These are phyloP conservation scores for Xylaria sp. DNA, from an alignment of 2,329 filamentous ascomycete genomes.

Conservation along the genomic window DNA sequence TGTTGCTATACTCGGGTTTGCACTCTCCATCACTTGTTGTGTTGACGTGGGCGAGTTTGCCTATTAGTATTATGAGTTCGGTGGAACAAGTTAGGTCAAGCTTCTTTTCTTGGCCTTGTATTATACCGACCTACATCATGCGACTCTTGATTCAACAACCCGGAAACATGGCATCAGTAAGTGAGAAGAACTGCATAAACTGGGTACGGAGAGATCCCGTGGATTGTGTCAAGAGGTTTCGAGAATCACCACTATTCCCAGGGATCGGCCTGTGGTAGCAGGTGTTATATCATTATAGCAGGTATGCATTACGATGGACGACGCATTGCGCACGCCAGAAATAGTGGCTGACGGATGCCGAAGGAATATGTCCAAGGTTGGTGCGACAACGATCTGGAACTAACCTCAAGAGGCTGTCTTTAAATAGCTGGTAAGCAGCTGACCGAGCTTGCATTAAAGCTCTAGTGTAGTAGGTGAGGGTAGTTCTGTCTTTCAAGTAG, in stretches of 20 bases:
- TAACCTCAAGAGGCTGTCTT: not conserved
- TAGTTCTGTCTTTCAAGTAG: not conserved
- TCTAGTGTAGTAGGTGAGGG: not conserved
- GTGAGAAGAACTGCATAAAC: not conserved
- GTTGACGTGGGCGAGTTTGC: not conserved
- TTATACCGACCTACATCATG: not conserved
- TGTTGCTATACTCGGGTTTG: too few species aligned
- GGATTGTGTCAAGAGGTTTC: constrained; percentile 15
- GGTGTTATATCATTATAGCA: not conserved
- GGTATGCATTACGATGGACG: not conserved
- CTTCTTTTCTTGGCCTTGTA: not conserved
- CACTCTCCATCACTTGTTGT: not conserved
- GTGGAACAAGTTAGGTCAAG: not conserved
- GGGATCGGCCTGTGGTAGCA: not conserved
- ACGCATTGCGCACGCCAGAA: not conserved
- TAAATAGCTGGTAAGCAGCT: constrained; percentile 8
- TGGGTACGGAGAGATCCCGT: not conserved
- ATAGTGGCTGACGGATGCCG: constrained; percentile 6
- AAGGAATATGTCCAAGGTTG: constrained; percentile 14
- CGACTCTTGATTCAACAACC: not conserved
- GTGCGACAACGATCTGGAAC: constrained; percentile 5
- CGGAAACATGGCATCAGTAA: not conserved
- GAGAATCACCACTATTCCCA: not conserved
- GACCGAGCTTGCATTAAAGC: not conserved
- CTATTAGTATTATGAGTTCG: not conserved